phyloP scores from a whole-genome alignment of 768 basidiomycete genomes.

The Hirschioporus abietinus region DNA sequence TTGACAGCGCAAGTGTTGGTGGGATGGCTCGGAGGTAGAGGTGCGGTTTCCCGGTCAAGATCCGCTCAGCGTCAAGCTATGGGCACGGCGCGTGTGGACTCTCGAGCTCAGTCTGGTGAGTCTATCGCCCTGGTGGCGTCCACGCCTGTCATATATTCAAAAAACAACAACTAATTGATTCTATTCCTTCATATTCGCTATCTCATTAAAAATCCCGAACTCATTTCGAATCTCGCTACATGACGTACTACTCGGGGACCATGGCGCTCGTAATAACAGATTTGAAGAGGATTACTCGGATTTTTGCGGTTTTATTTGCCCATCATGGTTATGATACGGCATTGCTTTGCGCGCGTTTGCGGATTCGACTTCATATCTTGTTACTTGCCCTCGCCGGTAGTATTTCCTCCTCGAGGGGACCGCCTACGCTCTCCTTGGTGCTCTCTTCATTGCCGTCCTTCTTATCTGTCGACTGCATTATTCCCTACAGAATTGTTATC shows the following conservation, averaged over 20 bases:
- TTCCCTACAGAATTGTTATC: not conserved
- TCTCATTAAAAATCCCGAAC: conserved; percentile 3
- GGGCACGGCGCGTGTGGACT: conserved; percentile 98
- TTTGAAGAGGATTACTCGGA: not conserved
- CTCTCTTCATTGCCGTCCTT: not conserved
- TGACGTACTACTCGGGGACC: conserved; percentile 4
- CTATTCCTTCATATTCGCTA: not conserved
- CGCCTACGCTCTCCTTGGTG: not conserved
- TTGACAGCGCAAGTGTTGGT: conserved; percentile 96
- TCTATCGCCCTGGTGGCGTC: conserved; percentile 14
- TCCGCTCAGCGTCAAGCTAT: conserved; percentile 71
- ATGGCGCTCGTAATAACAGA: not conserved
- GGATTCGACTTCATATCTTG: not conserved
- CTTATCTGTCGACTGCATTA: not conserved
- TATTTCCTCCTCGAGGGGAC: not conserved
- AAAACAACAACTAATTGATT: not conserved
- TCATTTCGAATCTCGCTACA: conserved; percentile 1
- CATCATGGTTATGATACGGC: not conserved
- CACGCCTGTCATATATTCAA: conserved; percentile 6
- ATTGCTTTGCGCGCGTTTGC: not conserved
- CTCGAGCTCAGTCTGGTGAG: conserved; percentile 89
- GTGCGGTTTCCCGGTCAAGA: conserved; percentile 54
- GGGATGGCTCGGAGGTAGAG: conserved; percentile 95
- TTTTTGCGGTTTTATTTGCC: not conserved
- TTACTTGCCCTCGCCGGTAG: not conserved